Percentiles rank a stretch among this genome's conserved stretches.
Conservation (phyloP, 306 rosid species). For the Cyclanthera cordifolia region DNA sequence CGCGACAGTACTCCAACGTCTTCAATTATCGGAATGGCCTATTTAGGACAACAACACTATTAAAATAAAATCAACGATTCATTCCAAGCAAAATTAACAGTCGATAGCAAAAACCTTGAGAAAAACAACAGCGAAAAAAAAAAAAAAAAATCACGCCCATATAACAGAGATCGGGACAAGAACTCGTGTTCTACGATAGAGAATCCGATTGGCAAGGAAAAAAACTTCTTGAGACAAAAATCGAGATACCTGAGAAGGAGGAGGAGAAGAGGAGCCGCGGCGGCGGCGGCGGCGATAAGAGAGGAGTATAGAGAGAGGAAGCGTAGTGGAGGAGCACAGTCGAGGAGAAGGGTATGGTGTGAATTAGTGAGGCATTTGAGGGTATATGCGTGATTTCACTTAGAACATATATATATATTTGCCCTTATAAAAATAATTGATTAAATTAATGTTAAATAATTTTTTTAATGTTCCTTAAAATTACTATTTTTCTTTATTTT, state of each 20-base stretch:
- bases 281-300: not conserved
- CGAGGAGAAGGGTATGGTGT: slow-evolving; percentile 9
- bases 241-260: not conserved
- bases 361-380: not conserved
- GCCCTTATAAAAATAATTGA: not conserved
- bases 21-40: not conserved
- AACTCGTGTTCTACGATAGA: not conserved
- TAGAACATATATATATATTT: not conserved
- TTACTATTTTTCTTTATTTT: no score
- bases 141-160: not conserved
- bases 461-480: no score
- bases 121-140: not conserved
- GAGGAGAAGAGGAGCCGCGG: not conserved
- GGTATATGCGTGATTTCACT: slow-evolving; percentile 8
- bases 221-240: not conserved
- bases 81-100: not conserved
- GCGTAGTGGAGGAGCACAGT: slow-evolving; percentile 11
- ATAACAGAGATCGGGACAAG: slow-evolving; percentile 5
- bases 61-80: not conserved
- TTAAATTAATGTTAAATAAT: no score
- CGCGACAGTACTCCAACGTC: not conserved
- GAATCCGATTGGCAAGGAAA: not conserved
- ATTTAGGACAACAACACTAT: not conserved
- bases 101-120: not conserved
- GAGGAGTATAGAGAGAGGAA: not conserved